phyloP scores from a whole-genome alignment of 441 rosid genomes.

The Manihot esculenta region DNA sequence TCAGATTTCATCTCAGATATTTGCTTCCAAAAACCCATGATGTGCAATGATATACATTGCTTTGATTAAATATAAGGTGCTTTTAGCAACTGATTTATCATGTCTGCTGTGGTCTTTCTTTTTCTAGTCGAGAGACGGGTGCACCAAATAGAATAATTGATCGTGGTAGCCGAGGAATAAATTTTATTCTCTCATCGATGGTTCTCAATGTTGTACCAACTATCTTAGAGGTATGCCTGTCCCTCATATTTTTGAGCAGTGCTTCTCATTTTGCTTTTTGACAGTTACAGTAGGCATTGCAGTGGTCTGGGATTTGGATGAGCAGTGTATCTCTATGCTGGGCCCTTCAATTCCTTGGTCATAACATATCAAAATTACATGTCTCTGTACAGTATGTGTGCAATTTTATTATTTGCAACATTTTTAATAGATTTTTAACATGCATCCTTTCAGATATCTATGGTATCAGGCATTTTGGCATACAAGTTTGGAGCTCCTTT shows the following conservation, averaged over 20 bases:
- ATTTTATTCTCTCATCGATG: constrained; percentile 74
- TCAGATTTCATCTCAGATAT: constrained; percentile 84
- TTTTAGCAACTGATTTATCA: constrained; percentile 14
- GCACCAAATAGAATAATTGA: constrained; percentile 83
- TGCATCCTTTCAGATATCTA: constrained; percentile 66
- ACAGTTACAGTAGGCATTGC: constrained; percentile 1
- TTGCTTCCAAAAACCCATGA: constrained; percentile 12
- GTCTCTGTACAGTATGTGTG: not conserved
- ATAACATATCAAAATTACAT: constrained; percentile 13
- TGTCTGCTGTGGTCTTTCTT: constrained; percentile 19
- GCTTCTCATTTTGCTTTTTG: not conserved
- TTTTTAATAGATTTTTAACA: constrained; percentile 38
- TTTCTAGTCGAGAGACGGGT: constrained; percentile 90
- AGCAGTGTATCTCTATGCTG: not conserved
- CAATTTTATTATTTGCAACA: constrained; percentile 26
- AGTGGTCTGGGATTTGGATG: not conserved
- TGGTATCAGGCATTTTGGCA: constrained; percentile 87
- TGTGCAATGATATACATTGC: not conserved
- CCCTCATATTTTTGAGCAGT: too few relatives aligned
- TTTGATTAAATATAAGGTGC: constrained; percentile 6
- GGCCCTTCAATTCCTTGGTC: constrained; percentile 19
- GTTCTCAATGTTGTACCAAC: too few relatives aligned
- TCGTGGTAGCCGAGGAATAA: constrained; percentile 91
- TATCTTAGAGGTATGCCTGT: too few relatives aligned
- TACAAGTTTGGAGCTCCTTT: constrained; percentile 89